Evolutionary conservation across 2,329 filamentous ascomycete genomes (phyloP), one percentile per base, ranked within the genome.

Genomic region (Alternaria atra): DNA sequence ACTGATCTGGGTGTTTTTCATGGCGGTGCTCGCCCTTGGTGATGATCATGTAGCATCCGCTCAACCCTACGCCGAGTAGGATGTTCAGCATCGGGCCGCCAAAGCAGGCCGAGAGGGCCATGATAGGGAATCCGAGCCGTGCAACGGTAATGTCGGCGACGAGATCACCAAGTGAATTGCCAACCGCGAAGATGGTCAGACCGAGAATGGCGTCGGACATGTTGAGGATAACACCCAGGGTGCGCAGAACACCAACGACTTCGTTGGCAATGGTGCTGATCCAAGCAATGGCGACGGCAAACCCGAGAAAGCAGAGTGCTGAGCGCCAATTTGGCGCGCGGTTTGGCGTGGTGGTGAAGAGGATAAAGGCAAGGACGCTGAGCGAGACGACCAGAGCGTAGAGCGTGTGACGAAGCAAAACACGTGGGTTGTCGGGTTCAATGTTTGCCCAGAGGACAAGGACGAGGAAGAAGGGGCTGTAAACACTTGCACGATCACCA

Each of bases 51-150:
- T 94, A 96, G 39, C 92, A 86, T 15, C 95, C 95, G 27, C 91
- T 91, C 4, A 98, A 84, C n/a, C 95, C 95, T 53, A 99, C 94
- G 0, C 95, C 95, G 4, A 99, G 86, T 0, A 99, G 82, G 64
- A 99, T 99, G 72, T 99, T 99, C 40, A 99, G 86, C 93, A 99
- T 94, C 0, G 95, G 95, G 0, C 95, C 96, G n/a, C 95, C 95
- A 76, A 99, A 97, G 76, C 95, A 99, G 5, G 95, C 95, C 34
- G 92, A 94, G 40, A 91, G 81, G 1, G 95, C 95, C 95, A 99
- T 99, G 64, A 99, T 93, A 0, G 95, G 95, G 79, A 94, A 97
- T 3, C 95, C 95, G 3, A 99, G 87, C 34, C 92, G 88, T 4
- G 95, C 95, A 37, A 99, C 91, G 0, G 95, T 99, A 55, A 98